These are phyloP conservation scores for Diaporthe caulivora DNA, from an alignment of 2,329 filamentous ascomycete genomes.

Conservation along the genomic window DNA sequence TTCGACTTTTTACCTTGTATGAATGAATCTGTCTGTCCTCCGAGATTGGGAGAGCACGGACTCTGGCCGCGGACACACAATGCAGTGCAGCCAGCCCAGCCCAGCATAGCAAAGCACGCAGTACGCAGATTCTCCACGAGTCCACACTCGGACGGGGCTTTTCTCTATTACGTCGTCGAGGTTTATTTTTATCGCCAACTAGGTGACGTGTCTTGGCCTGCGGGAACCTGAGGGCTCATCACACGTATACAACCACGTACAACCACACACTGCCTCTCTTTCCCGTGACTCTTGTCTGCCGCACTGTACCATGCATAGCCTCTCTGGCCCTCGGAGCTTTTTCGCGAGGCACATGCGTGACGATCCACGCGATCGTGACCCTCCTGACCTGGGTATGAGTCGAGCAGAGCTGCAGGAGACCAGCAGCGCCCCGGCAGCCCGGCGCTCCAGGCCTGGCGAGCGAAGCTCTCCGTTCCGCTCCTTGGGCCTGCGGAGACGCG, in stretches of 20 bases:
- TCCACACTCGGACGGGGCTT: not conserved
- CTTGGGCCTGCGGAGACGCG: constrained; percentile 13
- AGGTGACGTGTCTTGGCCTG: constrained; percentile 29
- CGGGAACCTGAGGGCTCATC: constrained; percentile 6
- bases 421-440: constrained; percentile 12
- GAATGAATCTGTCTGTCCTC: not conserved
- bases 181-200: constrained; percentile 24
- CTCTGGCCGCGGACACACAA: not conserved
- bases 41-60: constrained; percentile 13
- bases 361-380: constrained; percentile 22
- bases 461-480: constrained; percentile 11
- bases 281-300: constrained; percentile 5
- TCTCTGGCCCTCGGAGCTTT: constrained; percentile 26
- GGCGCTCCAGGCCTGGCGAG: constrained; percentile 13
- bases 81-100: not conserved
- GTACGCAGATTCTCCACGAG: not conserved
- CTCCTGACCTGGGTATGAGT: constrained; percentile 26
- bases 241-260: constrained; percentile 1
- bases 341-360: constrained; percentile 25
- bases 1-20: not conserved
- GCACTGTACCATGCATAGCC: constrained; percentile 24
- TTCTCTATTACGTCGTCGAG: constrained; percentile 18
- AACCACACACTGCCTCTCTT: not conserved
- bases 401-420: constrained; percentile 20
- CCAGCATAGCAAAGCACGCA: too few species aligned